Base-by-base conservation (phyloP, 345 rosid genomes). In the Arabis alpina region DNA sequence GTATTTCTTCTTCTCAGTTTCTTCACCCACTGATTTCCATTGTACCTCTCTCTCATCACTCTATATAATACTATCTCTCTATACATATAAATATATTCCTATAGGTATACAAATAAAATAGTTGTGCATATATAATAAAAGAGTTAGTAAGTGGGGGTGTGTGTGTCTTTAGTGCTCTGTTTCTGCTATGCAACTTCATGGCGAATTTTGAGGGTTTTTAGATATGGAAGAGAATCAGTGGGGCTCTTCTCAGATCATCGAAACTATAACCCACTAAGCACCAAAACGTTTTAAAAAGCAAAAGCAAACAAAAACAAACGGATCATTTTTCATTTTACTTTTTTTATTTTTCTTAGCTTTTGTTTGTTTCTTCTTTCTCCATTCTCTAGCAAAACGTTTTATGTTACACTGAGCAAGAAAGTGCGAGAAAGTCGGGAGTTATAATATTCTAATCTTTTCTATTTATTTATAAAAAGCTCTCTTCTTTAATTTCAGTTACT, bases 1-100 rank as follows among this genome's bases (percentile, higher is more conserved):
- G 73, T 69, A 6, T 69, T 36, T 8, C 48, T 69, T 68, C 52
- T 54, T 53, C 41, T 53, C 4, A 25, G 25, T 66, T 74, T 61
- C 75, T 75, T 55, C 75, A 69, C 75, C 79, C 79, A 75, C 79
- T 69, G 79, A 63, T 69, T 75, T 69, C 36, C 47, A 51, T 34
- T 50, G 40, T 42, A 40, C 5, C 0, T 14, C 6, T 39, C 42
- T 72, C 15, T 24, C 54, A 1, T 50, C 16, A 24, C 15, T 28
- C 10, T 55, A 13, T 55, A n/a, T n/a, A n/a, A n/a, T n/a, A n/a
- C n/a, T n/a, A 57, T 15, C 56, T 59, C 48, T 44, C 25, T 25
- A 4, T 54, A 44, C 44, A 61, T 60, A 30, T 19, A 53, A 7
- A 61, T 71, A 25, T 19, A 19, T 1, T 19, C 23, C 1, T 24